Base-by-base conservation (phyloP, 805 yeast genomes). In the Kodamaea kakaduensis region DNA sequence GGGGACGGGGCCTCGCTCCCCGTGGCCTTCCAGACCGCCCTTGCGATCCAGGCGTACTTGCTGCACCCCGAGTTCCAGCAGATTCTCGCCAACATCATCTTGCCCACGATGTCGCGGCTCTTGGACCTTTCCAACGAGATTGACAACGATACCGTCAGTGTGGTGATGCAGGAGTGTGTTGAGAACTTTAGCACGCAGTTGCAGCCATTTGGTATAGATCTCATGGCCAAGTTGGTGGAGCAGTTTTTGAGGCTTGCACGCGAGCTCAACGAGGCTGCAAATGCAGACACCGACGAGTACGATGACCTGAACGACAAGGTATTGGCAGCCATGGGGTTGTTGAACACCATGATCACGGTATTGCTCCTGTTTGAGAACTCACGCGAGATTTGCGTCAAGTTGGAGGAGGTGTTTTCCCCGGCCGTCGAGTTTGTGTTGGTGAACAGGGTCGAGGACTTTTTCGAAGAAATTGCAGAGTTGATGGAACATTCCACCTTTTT, bases 91-190 rank as follows among this genome's bases (percentile, higher is more conserved):
- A 53, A 72, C 3, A 77, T 81, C 29, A 83, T 90, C 38, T 73
- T 89, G 20, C 84, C 84, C 23, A 78, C 89, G 1, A 85, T 93
- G 86, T 85, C 87, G 43, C 79, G 75, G 45, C 65, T 93, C 38
- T 66, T 90, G 45, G 74, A 72, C 7, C 61, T 90, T 30, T 80
- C 95, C 3, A 81, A 85, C 51, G 79, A 80, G 40, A 77, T 89
- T 45, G 98, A 90, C 50, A 78, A 83, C 39, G 98, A 93, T 52
- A 75, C 88, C 2, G 73, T 93, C 18, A 78, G 95, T 15, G 84
- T 82, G 16, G 96, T 90, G 5, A 87, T 90, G 82, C 97, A 90
- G 66, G 96, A 89, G 50, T 82, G 93, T 54, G 97, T 90, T 19
- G 96, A 89, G 52, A 77, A 75, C 40, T 93, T 83, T 59, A 73